Conservation (phyloP, 352 stramenopile genomes). For the Stramenopiles sp. region DNA sequence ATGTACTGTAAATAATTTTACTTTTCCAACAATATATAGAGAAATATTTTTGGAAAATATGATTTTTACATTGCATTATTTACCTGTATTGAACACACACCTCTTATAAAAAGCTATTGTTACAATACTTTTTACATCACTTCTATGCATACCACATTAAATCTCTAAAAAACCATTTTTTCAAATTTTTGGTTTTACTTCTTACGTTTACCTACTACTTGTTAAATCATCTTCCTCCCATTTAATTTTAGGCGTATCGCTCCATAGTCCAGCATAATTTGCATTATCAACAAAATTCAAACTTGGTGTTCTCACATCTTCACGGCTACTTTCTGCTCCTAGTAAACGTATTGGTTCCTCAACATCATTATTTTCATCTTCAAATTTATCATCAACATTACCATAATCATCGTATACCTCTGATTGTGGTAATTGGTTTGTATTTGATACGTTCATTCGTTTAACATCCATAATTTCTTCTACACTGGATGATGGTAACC, state of each 20-base stretch:
- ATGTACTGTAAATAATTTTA: too few species aligned
- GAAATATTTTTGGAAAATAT: too few species aligned
- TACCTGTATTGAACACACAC: too few species aligned
- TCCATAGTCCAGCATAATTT: background rate
- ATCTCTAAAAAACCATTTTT: too few species aligned
- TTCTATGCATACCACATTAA: too few species aligned
- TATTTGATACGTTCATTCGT: background rate
- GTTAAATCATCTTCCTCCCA: too few species aligned
- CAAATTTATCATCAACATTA: background rate
- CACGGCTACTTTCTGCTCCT: background rate
- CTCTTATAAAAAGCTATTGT: too few species aligned
- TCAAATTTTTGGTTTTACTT: too few species aligned
- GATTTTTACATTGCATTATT: too few species aligned
- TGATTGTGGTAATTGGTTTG: background rate
- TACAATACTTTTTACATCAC: too few species aligned
- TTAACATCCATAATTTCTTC: background rate
- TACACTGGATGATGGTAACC: background rate
- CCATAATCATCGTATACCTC: background rate
- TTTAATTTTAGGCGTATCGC: background rate
- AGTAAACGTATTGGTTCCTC: background rate
- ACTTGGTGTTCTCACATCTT: background rate
- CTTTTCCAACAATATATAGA: too few species aligned
- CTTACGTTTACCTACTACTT: too few species aligned
- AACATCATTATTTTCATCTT: background rate
- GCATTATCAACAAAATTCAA: slow-evolving; percentile 8